phyloP scores from a whole-genome alignment of 1,284 basidiomycete species.

The Schizopora paradoxa region DNA sequence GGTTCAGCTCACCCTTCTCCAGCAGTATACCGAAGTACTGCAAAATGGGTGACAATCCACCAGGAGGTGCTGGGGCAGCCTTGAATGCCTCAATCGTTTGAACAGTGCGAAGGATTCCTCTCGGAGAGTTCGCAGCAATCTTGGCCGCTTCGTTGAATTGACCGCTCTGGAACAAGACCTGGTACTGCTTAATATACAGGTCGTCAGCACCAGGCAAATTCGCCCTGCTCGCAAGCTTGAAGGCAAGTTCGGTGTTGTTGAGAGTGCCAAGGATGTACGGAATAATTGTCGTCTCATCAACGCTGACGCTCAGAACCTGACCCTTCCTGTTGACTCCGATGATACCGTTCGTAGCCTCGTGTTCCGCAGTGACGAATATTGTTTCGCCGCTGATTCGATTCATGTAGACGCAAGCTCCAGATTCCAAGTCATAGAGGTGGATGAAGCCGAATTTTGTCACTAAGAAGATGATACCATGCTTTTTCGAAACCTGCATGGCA shows the following conservation, averaged over 20 bases:
- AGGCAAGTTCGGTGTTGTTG: constrained; percentile 97
- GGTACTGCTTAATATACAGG: constrained; percentile 94
- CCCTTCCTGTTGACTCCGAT: constrained; percentile 99
- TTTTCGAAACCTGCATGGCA: constrained; percentile 97
- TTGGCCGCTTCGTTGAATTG: constrained; percentile 98
- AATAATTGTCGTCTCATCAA: constrained; percentile 95
- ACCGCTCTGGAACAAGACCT: constrained; percentile 85
- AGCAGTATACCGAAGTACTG: constrained; percentile 98
- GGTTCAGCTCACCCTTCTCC: constrained; percentile 97
- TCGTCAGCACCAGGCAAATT: constrained; percentile 98
- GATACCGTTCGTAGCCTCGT: constrained; percentile 92
- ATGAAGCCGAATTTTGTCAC: constrained; percentile 99
- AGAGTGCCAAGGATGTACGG: constrained; percentile 92
- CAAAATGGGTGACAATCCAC: constrained; percentile 92
- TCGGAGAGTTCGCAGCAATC: constrained; percentile 95
- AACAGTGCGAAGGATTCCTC: constrained; percentile 92
- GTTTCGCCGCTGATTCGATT: constrained; percentile 99
- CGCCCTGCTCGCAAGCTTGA: constrained; percentile 97
- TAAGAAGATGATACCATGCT: constrained; percentile 96
- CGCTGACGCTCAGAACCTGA: constrained; percentile 94
- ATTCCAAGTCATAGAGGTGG: constrained; percentile 97
- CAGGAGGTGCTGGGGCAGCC: constrained; percentile 84
- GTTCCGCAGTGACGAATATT: constrained; percentile 97
- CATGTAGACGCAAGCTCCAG: constrained; percentile 99
- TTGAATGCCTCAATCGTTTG: constrained; percentile 99